A percentile compares a stretch with the other conserved stretches of the same genome.
These are phyloP conservation scores for Trichothecium sympodiale DNA, from an alignment of 2,329 filamentous ascomycete species.

Conservation along the genomic window DNA sequence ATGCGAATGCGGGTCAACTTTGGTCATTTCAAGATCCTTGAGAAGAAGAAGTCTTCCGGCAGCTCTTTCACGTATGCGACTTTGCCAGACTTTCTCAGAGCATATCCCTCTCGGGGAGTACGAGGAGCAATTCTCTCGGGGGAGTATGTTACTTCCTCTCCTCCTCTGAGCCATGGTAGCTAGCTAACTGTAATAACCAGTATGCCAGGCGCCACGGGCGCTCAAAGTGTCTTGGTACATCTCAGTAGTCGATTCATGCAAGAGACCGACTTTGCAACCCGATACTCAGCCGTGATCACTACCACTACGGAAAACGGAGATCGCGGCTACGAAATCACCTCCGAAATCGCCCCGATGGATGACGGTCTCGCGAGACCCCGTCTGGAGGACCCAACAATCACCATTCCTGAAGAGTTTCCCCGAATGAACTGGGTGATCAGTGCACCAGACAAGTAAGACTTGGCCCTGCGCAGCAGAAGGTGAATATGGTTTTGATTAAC, in stretches of 20 bases:
- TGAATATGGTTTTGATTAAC: no score
- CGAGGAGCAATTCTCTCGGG: conserved; percentile 15
- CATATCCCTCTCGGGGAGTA: conserved; percentile 15
- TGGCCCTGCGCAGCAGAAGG: no score
- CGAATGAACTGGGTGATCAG: conserved; percentile 20
- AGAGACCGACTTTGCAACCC: no score
- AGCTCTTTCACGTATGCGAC: conserved; percentile 13
- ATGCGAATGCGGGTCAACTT: conserved; percentile 21
- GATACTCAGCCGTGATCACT: no score
- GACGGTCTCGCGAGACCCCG: conserved; percentile 1
- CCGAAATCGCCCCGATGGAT: no score
- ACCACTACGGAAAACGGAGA: no score
- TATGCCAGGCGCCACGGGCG: not conserved
- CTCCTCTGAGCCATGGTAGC: not conserved
- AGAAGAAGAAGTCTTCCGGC: conserved; percentile 13
- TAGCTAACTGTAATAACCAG: not conserved
- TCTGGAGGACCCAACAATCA: conserved; percentile 12
- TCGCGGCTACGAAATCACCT: no score
- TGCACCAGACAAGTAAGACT: conserved; percentile 22
- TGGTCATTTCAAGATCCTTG: conserved; percentile 15
- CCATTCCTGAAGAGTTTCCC: conserved; percentile 10
- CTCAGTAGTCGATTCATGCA: conserved; percentile 5
- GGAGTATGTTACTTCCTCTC: conserved; percentile 10
- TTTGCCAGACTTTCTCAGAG: conserved; percentile 13
- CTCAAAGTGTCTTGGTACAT: conserved; percentile 6